These are phyloP conservation scores for Amphibolis antarctica DNA, from an alignment of 106 monocot species.

Conservation along the genomic window DNA sequence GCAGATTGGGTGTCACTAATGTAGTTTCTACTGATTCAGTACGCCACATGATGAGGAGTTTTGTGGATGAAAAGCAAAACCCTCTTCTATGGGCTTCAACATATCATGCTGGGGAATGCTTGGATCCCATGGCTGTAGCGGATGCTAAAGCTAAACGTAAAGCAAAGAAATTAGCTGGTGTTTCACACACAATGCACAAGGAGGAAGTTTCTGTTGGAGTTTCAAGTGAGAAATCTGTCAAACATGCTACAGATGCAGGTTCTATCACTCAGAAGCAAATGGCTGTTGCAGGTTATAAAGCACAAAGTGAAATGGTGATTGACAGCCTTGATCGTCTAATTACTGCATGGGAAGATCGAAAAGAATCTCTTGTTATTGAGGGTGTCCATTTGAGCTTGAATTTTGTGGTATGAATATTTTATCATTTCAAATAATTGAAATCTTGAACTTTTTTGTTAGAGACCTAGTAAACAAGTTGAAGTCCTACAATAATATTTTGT, in stretches of 20 bases:
- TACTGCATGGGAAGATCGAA: constrained; percentile 90
- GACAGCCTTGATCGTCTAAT: constrained; percentile 89
- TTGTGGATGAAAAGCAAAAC: constrained; percentile 65
- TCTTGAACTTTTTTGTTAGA: neutral
- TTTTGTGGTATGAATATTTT: constrained; percentile 64
- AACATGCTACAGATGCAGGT: neutral
- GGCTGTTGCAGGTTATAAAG: constrained; percentile 67
- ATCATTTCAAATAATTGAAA: neutral
- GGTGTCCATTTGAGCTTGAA: constrained; percentile 95
- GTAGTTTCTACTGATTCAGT: constrained; percentile 93
- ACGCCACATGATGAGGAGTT: constrained; percentile 95
- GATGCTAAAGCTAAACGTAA: constrained; percentile 64
- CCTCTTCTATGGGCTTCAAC: constrained; percentile 95
- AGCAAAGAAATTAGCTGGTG: constrained; percentile 48
- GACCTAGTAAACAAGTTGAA: neutral
- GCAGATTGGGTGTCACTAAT: constrained; percentile 86
- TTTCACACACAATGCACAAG: constrained; percentile 12
- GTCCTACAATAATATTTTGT: too few relatives aligned
- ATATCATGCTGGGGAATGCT: constrained; percentile 91
- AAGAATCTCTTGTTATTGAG: constrained; percentile 87
- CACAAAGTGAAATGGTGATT: constrained; percentile 97
- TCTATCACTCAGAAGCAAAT: constrained; percentile 24
- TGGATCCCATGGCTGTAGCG: constrained; percentile 73
- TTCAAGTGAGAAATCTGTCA: neutral
- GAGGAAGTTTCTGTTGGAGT: neutral